Percentiles rank a stretch among this genome's conserved stretches.
Conservation (phyloP, 1,284 basidiomycete species). For the Bjerkandera adusta region DNA sequence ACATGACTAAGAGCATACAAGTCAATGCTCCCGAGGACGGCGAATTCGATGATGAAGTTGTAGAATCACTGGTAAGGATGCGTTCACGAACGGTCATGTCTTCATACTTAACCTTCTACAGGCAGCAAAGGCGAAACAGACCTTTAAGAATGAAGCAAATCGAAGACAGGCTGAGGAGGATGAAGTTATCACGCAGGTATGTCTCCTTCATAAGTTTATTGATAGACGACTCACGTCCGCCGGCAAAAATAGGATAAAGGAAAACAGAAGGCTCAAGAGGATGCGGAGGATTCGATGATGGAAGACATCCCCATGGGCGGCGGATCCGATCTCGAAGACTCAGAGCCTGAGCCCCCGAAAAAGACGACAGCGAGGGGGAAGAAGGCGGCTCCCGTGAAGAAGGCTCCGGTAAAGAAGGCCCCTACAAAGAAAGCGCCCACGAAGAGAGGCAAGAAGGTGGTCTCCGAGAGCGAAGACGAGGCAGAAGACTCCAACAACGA, state of each 20-base stretch:
- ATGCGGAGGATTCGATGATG: slow-evolving; percentile 78
- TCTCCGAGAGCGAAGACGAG: slow-evolving; percentile 50
- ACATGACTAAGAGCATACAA: slow-evolving; percentile 36
- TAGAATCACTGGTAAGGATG: no score
- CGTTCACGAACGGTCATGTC: not conserved
- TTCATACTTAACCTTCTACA: slow-evolving; percentile 25
- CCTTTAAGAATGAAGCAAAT: slow-evolving; percentile 50
- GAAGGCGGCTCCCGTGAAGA: slow-evolving; percentile 34
- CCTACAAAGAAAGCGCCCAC: slow-evolving; percentile 45
- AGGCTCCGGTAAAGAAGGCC: slow-evolving; percentile 30
- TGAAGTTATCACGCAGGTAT: slow-evolving; percentile 20
- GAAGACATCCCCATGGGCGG: slow-evolving; percentile 24
- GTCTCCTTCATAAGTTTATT: not conserved
- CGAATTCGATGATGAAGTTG: no score
- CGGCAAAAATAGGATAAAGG: slow-evolving; percentile 45
- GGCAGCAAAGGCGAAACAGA: slow-evolving; percentile 66
- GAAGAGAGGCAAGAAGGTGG: slow-evolving; percentile 49
- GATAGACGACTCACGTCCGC: no score
- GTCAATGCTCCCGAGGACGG: slow-evolving; percentile 45
- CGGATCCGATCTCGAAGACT: slow-evolving; percentile 29
- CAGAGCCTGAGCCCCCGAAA: slow-evolving; percentile 49
- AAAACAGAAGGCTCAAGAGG: slow-evolving; percentile 45
- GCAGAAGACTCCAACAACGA: slow-evolving; percentile 44
- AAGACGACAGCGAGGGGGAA: slow-evolving; percentile 43
- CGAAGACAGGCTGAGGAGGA: slow-evolving; percentile 21